These are phyloP conservation scores for Akanthomyces uredinophilus DNA, from an alignment of 2,329 filamentous ascomycete genomes.

Conservation along the genomic window DNA sequence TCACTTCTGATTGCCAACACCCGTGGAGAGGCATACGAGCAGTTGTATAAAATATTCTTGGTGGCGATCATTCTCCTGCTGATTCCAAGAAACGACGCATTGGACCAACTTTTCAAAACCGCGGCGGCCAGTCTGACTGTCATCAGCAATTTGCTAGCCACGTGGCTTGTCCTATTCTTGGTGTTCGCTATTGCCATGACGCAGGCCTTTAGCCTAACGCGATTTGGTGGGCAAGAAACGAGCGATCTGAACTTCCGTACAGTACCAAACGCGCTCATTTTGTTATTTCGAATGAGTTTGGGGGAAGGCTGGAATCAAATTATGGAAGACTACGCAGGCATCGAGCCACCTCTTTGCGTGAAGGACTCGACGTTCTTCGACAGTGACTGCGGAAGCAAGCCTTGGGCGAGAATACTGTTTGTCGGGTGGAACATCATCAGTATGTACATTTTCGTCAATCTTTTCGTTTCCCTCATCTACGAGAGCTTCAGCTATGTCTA, in stretches of 20 bases:
- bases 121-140: constrained; percentile 87
- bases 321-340: constrained; percentile 90
- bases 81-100: constrained; percentile 91
- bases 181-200: constrained; percentile 96
- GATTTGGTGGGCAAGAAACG: constrained; percentile 68
- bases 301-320: constrained; percentile 95
- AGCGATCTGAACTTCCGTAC: constrained; percentile 88
- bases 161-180: constrained; percentile 95
- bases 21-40: constrained; percentile 59
- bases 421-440: constrained; percentile 98
- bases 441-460: constrained; percentile 99
- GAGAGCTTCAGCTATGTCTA: constrained; percentile 99
- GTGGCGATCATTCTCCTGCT: constrained; percentile 84
- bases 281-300: constrained; percentile 87
- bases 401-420: constrained; percentile 86
- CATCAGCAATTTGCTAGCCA: constrained; percentile 87
- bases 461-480: constrained; percentile 98
- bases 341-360: constrained; percentile 77
- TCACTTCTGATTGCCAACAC: constrained; percentile 64
- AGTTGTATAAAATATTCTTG: constrained; percentile 89
- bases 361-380: constrained; percentile 66
- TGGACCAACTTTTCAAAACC: constrained; percentile 98
- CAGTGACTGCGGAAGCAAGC: constrained; percentile 86
- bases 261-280: constrained; percentile 86
- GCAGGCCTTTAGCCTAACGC: constrained; percentile 90